A percentile compares a stretch with the other conserved stretches of the same genome.
Conservation (phyloP, 176 grass and related monocot species). For the Pontederia paniculata region DNA sequence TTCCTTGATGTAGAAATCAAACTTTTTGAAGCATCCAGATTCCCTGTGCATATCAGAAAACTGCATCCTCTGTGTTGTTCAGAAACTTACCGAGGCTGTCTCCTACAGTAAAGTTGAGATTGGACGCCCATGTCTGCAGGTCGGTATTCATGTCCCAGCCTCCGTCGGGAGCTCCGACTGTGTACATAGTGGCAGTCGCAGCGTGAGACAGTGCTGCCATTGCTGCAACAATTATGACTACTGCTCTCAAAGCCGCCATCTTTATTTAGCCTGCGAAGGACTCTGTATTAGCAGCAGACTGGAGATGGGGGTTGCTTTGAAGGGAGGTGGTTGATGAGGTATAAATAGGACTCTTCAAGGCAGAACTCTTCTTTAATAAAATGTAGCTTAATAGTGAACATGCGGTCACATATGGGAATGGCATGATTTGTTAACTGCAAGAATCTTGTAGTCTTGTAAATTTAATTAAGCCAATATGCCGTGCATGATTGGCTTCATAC, state of each 20-base stretch:
- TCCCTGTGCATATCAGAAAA: not conserved
- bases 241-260: not conserved
- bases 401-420: too few relatives aligned
- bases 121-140: conserved; percentile 3
- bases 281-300: too few relatives aligned
- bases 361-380: too few relatives aligned
- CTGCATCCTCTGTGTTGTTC: not conserved
- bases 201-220: conserved; percentile 4
- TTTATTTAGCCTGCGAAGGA: not conserved
- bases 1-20: too few relatives aligned
- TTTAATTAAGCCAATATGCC: too few relatives aligned
- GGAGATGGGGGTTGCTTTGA: too few relatives aligned
- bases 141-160: conserved; percentile 9
- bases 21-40: not conserved
- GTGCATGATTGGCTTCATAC: too few relatives aligned
- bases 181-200: conserved; percentile 2
- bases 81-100: conserved; percentile 21
- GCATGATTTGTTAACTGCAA: too few relatives aligned
- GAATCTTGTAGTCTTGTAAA: too few relatives aligned
- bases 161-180: conserved; percentile 9
- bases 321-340: too few relatives aligned
- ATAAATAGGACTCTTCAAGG: too few relatives aligned
- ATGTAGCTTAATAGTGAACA: too few relatives aligned
- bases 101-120: conserved; percentile 5
- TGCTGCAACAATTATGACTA: not conserved